These are phyloP conservation scores for Yamadazyma insecticola DNA, from an alignment of 805 yeast genomes.

Conservation along the genomic window DNA sequence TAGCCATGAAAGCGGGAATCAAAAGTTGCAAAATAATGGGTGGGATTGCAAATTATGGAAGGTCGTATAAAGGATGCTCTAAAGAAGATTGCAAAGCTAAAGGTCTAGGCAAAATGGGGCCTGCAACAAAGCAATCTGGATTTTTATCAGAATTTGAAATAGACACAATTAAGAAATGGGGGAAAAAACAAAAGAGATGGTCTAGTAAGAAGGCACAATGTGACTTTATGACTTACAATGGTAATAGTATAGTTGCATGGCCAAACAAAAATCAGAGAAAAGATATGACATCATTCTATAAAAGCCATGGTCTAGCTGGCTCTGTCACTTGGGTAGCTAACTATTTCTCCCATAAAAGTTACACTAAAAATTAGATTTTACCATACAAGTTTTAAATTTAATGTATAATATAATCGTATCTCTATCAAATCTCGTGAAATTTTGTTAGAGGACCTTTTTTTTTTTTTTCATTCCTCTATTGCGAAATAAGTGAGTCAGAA, in stretches of 20 bases:
- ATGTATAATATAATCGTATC: too few relatives aligned
- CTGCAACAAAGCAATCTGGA: slow-evolving; percentile 7
- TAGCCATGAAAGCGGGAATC: slow-evolving; percentile 14
- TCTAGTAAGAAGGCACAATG: slow-evolving; percentile 8
- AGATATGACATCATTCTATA: slow-evolving; percentile 5
- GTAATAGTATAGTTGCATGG: slow-evolving; percentile 12
- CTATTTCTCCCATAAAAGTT: slow-evolving; percentile 5
- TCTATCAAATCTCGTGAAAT: too few relatives aligned
- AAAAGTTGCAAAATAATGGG: slow-evolving; percentile 11
- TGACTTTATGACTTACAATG: slow-evolving; percentile 12
- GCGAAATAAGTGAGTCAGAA: slow-evolving; percentile 1
- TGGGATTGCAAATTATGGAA: slow-evolving; percentile 16
- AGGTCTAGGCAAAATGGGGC: slow-evolving; percentile 7
- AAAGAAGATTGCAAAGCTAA: slow-evolving; percentile 8
- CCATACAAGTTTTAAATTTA: too few relatives aligned
- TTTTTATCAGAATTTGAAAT: slow-evolving; percentile 11
- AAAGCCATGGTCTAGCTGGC: slow-evolving; percentile 12
- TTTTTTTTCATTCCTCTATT: too few relatives aligned
- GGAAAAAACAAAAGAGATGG: slow-evolving; percentile 8
- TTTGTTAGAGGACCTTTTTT: too few relatives aligned
- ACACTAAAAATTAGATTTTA: too few relatives aligned
- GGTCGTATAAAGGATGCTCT: slow-evolving; percentile 11
- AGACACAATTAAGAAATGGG: slow-evolving; percentile 4
- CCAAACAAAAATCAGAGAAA: slow-evolving; percentile 8
- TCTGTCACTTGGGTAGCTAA: slow-evolving; percentile 12